These are phyloP conservation scores for Lecanosticta acicola DNA, from an alignment of 2,329 filamentous ascomycete species.

Conservation along the genomic window DNA sequence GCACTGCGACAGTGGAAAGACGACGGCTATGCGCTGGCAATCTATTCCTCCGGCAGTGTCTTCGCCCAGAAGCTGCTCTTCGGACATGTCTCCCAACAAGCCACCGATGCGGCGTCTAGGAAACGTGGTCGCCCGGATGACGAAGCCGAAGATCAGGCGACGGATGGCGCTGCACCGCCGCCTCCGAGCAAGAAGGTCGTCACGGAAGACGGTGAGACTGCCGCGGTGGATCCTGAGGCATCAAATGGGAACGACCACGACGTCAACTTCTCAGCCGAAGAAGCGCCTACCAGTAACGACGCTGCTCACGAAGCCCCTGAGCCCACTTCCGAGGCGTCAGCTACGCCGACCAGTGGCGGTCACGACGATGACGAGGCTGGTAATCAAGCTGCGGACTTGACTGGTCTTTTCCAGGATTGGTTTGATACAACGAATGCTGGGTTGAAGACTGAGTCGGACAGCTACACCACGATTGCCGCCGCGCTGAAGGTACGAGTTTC, in stretches of 20 bases:
- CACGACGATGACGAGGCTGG: slow-evolving; percentile 1
- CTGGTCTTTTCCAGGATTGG: slow-evolving; percentile 56
- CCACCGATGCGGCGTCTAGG: slow-evolving; percentile 14
- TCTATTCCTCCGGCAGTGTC: slow-evolving; percentile 78
- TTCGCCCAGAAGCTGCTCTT: slow-evolving; percentile 77
- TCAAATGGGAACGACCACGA: background rate
- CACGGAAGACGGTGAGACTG: background rate
- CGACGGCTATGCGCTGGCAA: slow-evolving; percentile 56
- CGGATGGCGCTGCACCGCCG: slow-evolving; percentile 11
- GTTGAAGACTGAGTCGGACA: slow-evolving; percentile 60
- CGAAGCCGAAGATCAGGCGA: slow-evolving; percentile 16
- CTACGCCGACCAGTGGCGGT: background rate
- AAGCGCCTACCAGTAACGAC: background rate
- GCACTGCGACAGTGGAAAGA: slow-evolving; percentile 47
- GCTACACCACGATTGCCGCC: slow-evolving; percentile 61
- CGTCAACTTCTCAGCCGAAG: background rate
- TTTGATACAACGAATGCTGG: slow-evolving; percentile 81
- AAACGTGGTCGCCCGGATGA: slow-evolving; percentile 11
- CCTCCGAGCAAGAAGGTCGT: slow-evolving; percentile 4
- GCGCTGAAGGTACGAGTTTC: slow-evolving; percentile 36
- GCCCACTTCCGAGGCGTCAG: slow-evolving; percentile 1
- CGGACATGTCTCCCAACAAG: slow-evolving; percentile 44
- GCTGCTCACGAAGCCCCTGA: slow-evolving; percentile 7
- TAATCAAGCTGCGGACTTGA: slow-evolving; percentile 52
- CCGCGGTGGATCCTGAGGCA: background rate